These are phyloP conservation scores for Achaetomiella virescens DNA, from an alignment of 495 filamentous ascomycete species.

Conservation along the genomic window DNA sequence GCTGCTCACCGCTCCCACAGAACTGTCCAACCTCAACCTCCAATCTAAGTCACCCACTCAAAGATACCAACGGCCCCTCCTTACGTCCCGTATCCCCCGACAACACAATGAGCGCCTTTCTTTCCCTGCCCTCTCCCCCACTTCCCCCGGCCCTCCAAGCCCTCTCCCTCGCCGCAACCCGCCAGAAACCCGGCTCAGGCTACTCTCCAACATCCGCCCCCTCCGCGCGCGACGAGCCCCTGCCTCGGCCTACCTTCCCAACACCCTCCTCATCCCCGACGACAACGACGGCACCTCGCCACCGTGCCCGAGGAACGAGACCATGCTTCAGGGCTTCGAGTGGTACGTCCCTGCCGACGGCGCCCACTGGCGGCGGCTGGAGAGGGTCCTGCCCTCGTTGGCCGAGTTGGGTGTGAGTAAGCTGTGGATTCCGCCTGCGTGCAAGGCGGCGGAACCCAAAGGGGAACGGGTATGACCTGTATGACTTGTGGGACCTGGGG, in stretches of 20 bases:
- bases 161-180: constrained; percentile 9
- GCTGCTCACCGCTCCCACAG: too few species aligned
- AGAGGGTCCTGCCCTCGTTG: constrained; percentile 45
- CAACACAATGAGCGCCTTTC: constrained; percentile 21
- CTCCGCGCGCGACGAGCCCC: constrained; percentile 13
- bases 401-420: constrained; percentile 56
- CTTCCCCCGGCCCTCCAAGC: constrained; percentile 6
- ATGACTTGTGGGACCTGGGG: constrained; percentile 75
- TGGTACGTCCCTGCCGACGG: constrained; percentile 65
- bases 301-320: constrained; percentile 42
- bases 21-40: too few species aligned
- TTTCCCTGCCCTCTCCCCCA: constrained; percentile 14
- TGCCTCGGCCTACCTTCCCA: constrained; percentile 8
- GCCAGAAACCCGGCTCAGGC: constrained; percentile 10
- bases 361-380: constrained; percentile 58
- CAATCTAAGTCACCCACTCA: too few species aligned
- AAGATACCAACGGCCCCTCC: too few species aligned
- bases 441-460: constrained; percentile 55
- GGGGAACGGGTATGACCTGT: constrained; percentile 72
- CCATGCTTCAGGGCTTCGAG: constrained; percentile 68
- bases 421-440: constrained; percentile 70
- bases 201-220: constrained; percentile 18
- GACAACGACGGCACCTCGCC: too few species aligned
- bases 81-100: too few species aligned
- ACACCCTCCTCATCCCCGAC: constrained; percentile 14